Evolutionary conservation across 2,329 filamentous ascomycete species (phyloP), one percentile per base, ranked within the genome.

Genomic region (Ophiostoma novo-ulmi): DNA sequence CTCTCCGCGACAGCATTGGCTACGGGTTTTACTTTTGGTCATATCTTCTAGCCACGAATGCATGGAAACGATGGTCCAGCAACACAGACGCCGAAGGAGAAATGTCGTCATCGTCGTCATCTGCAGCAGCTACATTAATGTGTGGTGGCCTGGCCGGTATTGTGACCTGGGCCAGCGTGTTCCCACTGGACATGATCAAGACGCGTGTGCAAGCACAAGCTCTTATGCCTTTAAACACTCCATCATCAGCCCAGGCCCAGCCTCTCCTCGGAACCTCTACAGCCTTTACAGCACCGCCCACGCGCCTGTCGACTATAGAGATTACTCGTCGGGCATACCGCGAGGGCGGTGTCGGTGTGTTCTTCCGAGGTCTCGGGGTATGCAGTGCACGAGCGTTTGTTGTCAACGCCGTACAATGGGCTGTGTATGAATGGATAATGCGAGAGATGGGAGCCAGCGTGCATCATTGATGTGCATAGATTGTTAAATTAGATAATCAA

Each of bases 11-110:
- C 80, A 90, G 90, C 71, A 86, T 97, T 70, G 94, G 94, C n/a
- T 98, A 97, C 80, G 94, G 94, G 0, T 97, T 97, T 79, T 98
- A 97, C 78, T 98, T 98, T 79, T 97, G 91, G 91, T 90, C 91
- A 0, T 98, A 97, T 77, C 91, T 96, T 79, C 81, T 94, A 71
- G 87, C 85, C 74, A 92, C 90, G 73, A 84, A 87, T 48, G 22
- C 80, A 80, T 70, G 73, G 48, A 38, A 38, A 35, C 67, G 70
- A 22, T 68, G 20, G 52, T 48, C 20, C 41, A 22, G 48, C 58
- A 41, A 7, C 2, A 35, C 35, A 1, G 44, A 67, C 5, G 44
- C 71, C 8, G 78, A 64, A 69, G 20, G 10, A 26, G 17, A 10
- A 5, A 48, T 20, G 2, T 11, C 38, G 11, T 13, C 44, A 17